Conservation (phyloP, 1,139 yeast genomes). For the Meyerozyma smithsonii region DNA sequence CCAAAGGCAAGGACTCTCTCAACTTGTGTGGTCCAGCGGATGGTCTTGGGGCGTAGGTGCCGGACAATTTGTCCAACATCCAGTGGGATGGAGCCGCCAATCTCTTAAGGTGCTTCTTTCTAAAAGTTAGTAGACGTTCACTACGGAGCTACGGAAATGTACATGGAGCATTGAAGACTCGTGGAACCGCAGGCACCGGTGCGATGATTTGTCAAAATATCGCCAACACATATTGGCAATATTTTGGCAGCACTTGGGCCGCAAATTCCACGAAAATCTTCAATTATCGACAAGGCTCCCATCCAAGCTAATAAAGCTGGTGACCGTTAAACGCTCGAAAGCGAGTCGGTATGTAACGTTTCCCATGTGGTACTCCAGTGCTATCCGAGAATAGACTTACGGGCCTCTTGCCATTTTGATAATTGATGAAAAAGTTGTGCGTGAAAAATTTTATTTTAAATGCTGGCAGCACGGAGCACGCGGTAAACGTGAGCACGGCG, state of each 20-base stretch:
- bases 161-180: background rate
- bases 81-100: slow-evolving; percentile 99
- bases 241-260: slow-evolving; percentile 1
- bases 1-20: slow-evolving; percentile 97
- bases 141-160: background rate
- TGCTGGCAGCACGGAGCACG: no score
- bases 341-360: slow-evolving; percentile 11
- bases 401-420: slow-evolving; percentile 93
- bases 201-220: background rate
- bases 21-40: slow-evolving; percentile 99
- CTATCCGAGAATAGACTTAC: slow-evolving; percentile 43
- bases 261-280: background rate
- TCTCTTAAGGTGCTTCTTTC: slow-evolving; percentile 97
- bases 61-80: slow-evolving; percentile 99
- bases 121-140: slow-evolving; percentile 27
- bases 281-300: slow-evolving; percentile 31
- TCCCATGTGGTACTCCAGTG: slow-evolving; percentile 6
- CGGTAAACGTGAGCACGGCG: background rate
- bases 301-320: slow-evolving; percentile 12
- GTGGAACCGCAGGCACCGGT: no score
- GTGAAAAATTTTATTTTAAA: background rate
- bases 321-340: slow-evolving; percentile 9
- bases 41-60: slow-evolving; percentile 99
- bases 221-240: background rate
- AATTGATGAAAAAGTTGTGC: slow-evolving; percentile 12